phyloP scores from a whole-genome alignment of 352 stramenopile genomes.

The Pythium plurisporium region DNA sequence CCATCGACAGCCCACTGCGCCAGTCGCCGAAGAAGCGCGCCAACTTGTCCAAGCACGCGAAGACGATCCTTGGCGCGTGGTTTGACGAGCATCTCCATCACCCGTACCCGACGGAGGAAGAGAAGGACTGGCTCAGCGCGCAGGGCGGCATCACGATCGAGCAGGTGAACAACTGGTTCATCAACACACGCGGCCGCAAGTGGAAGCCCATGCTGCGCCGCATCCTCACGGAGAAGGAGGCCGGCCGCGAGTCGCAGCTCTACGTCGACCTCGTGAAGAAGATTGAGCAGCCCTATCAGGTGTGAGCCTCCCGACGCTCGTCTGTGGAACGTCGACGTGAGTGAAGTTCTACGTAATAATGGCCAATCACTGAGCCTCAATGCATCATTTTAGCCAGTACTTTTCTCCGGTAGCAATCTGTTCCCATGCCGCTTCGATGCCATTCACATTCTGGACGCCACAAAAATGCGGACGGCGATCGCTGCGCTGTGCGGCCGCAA shows the following conservation, averaged over 20 bases:
- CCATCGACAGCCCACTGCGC: slow-evolving; percentile 20
- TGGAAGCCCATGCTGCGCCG: slow-evolving; percentile 81
- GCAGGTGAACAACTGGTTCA: slow-evolving; percentile 89
- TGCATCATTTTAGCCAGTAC: slow-evolving; percentile 14
- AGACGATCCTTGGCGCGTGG: slow-evolving; percentile 71
- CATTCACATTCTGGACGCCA: not conserved
- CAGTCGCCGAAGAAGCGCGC: slow-evolving; percentile 59
- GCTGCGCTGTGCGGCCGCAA: slow-evolving; percentile 38
- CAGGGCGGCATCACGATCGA: slow-evolving; percentile 77
- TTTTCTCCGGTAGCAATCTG: not conserved
- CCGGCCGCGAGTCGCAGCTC: slow-evolving; percentile 43
- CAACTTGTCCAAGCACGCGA: slow-evolving; percentile 71
- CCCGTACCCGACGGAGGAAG: slow-evolving; percentile 80
- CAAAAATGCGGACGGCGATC: slow-evolving; percentile 1
- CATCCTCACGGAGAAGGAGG: slow-evolving; percentile 65
- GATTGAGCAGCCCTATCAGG: slow-evolving; percentile 71
- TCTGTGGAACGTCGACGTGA: too few species aligned
- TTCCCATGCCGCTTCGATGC: not conserved
- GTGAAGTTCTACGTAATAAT: slow-evolving; percentile 5
- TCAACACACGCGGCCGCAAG: slow-evolving; percentile 81
- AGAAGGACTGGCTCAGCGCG: slow-evolving; percentile 65
- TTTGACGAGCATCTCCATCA: slow-evolving; percentile 83
- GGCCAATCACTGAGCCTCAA: slow-evolving; percentile 14
- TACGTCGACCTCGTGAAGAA: slow-evolving; percentile 78
- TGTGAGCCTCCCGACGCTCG: slow-evolving; percentile 15